These are phyloP conservation scores for Phycomyces blakesleeanus DNA, from an alignment of 192 early-diverging fungal species.

Conservation along the genomic window DNA sequence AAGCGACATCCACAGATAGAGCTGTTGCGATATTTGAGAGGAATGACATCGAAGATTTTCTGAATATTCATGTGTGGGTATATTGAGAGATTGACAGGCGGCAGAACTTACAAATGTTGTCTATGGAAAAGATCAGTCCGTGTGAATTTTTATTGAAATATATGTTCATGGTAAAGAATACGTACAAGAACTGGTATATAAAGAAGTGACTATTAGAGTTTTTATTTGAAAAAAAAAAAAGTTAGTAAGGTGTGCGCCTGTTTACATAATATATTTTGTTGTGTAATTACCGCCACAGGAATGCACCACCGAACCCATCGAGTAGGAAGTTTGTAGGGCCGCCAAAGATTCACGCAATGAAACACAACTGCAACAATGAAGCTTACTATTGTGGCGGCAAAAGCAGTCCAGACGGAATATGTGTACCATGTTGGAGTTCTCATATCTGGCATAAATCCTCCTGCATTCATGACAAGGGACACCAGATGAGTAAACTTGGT, in stretches of 20 bases:
- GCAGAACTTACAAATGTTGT: constrained; percentile 40
- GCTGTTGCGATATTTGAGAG: constrained; percentile 44
- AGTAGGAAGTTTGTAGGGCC: constrained; percentile 37
- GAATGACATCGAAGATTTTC: constrained; percentile 43
- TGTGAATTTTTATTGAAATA: neutral
- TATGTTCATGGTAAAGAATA: neutral
- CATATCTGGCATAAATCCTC: constrained; percentile 49
- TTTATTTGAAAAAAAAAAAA: neutral
- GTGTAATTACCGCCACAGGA: constrained; percentile 37
- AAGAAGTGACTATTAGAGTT: neutral
- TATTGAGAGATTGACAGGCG: constrained; percentile 39
- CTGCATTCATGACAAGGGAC: constrained; percentile 50
- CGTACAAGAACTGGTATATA: constrained; percentile 18
- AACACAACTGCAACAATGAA: constrained; percentile 38
- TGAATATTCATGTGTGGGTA: constrained; percentile 17
- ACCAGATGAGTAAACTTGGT: constrained; percentile 48
- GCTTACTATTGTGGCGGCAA: constrained; percentile 32
- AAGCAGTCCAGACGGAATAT: constrained; percentile 44
- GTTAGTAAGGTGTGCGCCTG: too few species aligned
- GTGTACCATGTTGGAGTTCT: constrained; percentile 51
- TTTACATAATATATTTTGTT: neutral
- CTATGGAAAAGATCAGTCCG: constrained; percentile 19
- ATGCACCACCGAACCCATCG: constrained; percentile 50
- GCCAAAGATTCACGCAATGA: constrained; percentile 40
- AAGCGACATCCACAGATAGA: constrained; percentile 58